Base-by-base conservation (phyloP, 169 alveolate species). In the Plasmodium fragile region DNA sequence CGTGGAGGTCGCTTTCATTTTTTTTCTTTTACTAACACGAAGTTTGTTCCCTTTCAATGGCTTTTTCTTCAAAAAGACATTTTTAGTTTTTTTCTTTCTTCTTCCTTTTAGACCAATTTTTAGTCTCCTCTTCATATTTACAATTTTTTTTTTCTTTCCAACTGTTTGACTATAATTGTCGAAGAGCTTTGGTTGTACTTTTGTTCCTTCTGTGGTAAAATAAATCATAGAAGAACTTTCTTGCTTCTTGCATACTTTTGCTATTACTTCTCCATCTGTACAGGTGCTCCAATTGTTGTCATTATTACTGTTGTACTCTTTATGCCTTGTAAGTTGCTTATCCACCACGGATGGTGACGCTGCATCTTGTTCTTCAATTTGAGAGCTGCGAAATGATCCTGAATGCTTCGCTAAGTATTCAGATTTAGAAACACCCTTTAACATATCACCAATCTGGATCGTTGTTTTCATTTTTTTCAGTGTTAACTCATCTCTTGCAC, bases 111-210 rank as follows among this genome's bases (percentile, higher is more conserved):
- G 18, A 41, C 53, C 34, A 39, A 59, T 1, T 81, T 52, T 32
- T 16, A 32, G 18, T 53, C 55, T 53, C 70, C 25, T 81, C 41
- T 55, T 55, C 16, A 81, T 81, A 41, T 70, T 82, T 25, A 11
- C 52, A 22, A 30, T n/a, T 82, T 43, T 69, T 65, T 82, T 82
- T 70, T 71, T 82, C 73, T 39, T 69, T 30, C 45, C 30, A 69
- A 70, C 34, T 22, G 92, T 82, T 82, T 82, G 92, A 70, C 81
- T 39, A 39, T 28, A 82, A 18, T 82, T 82, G 18, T 82, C 81
- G 13, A 82, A 43, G 30, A 82, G 39, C n/a, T 53, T 41, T 16
- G 30, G 78, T 81, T 28, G 25, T 28, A 53, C 34, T 16, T 30
- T 53, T 81, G 77, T 22, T 32, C 43, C 39, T 81, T 30, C 41